phyloP scores from a whole-genome alignment of 177 flowering plant genomes.

The Telopea speciosissima region DNA sequence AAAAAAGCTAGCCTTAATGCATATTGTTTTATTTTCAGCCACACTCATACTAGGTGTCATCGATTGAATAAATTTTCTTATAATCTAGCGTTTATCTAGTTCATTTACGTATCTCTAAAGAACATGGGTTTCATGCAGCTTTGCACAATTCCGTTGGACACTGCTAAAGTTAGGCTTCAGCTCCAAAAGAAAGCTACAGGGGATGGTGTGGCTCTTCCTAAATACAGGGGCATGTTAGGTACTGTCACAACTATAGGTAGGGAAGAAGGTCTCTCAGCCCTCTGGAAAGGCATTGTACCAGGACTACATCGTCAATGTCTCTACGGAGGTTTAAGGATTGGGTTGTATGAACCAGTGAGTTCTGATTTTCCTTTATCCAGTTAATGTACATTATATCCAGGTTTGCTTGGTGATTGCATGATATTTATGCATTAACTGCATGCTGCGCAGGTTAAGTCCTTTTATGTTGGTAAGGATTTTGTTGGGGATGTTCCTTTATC shows the following conservation, averaged over 20 bases:
- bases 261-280: slow-evolving; percentile 82
- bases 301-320: slow-evolving; percentile 92
- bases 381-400: not conserved
- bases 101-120: not conserved
- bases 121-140: slow-evolving; percentile 40
- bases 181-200: slow-evolving; percentile 64
- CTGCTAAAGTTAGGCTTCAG: slow-evolving; percentile 95
- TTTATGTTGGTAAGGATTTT: slow-evolving; percentile 58
- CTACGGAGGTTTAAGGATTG: slow-evolving; percentile 85
- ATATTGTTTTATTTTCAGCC: not conserved
- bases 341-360: slow-evolving; percentile 84
- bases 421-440: not conserved
- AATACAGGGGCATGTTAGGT: slow-evolving; percentile 77
- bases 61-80: not conserved
- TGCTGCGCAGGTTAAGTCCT: slow-evolving; percentile 58
- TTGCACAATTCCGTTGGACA: slow-evolving; percentile 88
- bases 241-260: slow-evolving; percentile 77
- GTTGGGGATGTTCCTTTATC: slow-evolving; percentile 66
- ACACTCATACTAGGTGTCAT: not conserved
- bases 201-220: slow-evolving; percentile 46
- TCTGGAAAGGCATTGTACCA: slow-evolving; percentile 93
- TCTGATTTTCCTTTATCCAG: not conserved
- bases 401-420: slow-evolving; percentile 1
- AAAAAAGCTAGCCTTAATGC: not conserved
- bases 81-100: not conserved